phyloP scores from a whole-genome alignment of 2,329 filamentous ascomycete species.

The Colletotrichum tofieldiae region DNA sequence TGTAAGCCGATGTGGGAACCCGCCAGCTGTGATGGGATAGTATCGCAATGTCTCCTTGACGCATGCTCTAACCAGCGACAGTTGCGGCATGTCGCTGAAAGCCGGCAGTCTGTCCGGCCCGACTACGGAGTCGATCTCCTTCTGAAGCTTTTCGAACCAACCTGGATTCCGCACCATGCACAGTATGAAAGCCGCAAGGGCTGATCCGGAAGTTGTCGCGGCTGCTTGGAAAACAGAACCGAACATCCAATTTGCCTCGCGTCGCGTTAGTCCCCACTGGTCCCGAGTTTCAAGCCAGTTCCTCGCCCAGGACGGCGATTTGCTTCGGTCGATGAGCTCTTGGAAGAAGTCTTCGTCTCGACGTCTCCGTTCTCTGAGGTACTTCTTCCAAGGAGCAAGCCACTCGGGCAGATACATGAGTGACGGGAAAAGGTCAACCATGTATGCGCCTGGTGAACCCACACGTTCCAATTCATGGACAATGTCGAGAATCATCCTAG shows the following conservation, averaged over 20 bases:
- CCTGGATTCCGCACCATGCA: constrained; percentile 52
- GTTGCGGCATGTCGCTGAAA: constrained; percentile 53
- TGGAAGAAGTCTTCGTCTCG: constrained; percentile 38
- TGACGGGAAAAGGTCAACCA: constrained; percentile 52
- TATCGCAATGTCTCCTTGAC: constrained; percentile 64
- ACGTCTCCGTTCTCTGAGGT: constrained; percentile 40
- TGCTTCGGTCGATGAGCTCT: constrained; percentile 37
- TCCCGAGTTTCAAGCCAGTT: constrained; percentile 16
- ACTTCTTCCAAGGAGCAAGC: constrained; percentile 47
- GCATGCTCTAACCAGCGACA: constrained; percentile 57
- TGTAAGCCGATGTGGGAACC: constrained; percentile 66
- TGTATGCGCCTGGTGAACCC: constrained; percentile 49
- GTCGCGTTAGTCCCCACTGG: constrained; percentile 42
- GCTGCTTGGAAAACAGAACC: constrained; percentile 55
- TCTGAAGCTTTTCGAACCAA: constrained; percentile 53
- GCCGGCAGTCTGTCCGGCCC: constrained; percentile 53
- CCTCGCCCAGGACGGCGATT: constrained; percentile 29
- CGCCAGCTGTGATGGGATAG: constrained; percentile 60
- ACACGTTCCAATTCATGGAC: constrained; percentile 54
- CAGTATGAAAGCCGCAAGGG: constrained; percentile 48
- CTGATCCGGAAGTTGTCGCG: constrained; percentile 54
- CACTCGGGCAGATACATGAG: constrained; percentile 49
- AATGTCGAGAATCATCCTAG: constrained; percentile 52
- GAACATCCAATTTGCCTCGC: constrained; percentile 50
- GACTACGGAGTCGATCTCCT: constrained; percentile 57